Evolutionary conservation across 2,329 filamentous ascomycete species (phyloP), one percentile per base, ranked within the genome.

Genomic region (Aspergillus awamori): DNA sequence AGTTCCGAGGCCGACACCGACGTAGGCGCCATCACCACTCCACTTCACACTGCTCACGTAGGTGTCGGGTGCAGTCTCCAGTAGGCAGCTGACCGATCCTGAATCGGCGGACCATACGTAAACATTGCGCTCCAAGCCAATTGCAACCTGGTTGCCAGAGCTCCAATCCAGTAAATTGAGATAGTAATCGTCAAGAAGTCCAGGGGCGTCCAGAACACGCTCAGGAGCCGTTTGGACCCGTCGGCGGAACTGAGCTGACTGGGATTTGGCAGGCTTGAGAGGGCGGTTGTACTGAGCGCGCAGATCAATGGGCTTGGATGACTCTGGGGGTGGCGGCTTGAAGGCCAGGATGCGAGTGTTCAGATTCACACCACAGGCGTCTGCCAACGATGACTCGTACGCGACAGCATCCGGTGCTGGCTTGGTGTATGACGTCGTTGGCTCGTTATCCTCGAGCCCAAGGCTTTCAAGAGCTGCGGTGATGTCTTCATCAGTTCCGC

Each of bases 41-140:
- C 95, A 99, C 82, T 98, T 98, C 73, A 99, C 94, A 68, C 93
- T 97, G 82, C 93, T 96, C 72, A 99, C 88, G 76, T 99, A 98
- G 20, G 94, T 98, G 77, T 99, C 95, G 20, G 91, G 83, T 59
- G 87, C 86, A 53, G 92, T 92, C 82, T 99, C 94, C 54, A 98
- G 82, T 24, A 99, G 87, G 72, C 90, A 94, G 81, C 86, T 91
- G 64, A 99, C 95, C 15, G 89, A 87, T 62, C 95, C 95, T 72
- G 92, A 90, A 68, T 98, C 95, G 13, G 95, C 95, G 38, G 95
- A 98, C 95, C 95, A 99, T 70, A 99, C 91, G 73, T 99, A 99
- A 70, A 99, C 95, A 69, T 90, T 96, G 68, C 94, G 93, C 82
- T 98, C 95, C 11, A 99, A 87, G 60, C 94, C 95, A 75, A 99